Percentiles rank a stretch among this genome's conserved stretches.
Conservation (phyloP, 208 protist species). For the Trichomonas vaginalis region DNA sequence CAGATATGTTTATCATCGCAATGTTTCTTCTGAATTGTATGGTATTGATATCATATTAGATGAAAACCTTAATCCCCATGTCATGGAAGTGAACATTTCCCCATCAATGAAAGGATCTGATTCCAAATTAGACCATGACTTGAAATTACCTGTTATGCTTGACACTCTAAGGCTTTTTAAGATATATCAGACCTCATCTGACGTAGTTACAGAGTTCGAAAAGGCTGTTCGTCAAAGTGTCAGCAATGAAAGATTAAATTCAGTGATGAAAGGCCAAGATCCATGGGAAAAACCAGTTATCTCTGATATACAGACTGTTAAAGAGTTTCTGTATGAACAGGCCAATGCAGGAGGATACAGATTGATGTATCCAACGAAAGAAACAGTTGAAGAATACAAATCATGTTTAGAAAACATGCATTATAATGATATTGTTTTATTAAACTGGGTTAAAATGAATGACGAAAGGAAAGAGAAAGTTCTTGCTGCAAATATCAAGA, state of each 20-base stretch:
- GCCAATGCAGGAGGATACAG: background rate
- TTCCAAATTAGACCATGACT: background rate
- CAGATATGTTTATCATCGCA: background rate
- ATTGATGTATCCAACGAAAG: background rate
- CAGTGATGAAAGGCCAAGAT: background rate
- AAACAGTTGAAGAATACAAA: background rate
- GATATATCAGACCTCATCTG: background rate
- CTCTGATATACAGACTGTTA: background rate
- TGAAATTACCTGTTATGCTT: background rate
- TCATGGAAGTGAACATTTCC: constrained; percentile 76
- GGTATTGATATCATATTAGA: constrained; percentile 82
- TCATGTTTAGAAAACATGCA: background rate
- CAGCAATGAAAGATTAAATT: background rate
- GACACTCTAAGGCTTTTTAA: background rate
- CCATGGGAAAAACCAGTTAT: background rate
- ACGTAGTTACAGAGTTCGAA: background rate
- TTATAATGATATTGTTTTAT: background rate
- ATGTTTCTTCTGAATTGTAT: constrained; percentile 71
- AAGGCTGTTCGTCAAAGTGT: no score
- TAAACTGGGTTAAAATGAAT: background rate
- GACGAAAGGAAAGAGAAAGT: background rate
- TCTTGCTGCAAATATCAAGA: no score
- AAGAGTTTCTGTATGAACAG: background rate
- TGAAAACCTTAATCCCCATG: constrained; percentile 64
- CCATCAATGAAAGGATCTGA: constrained; percentile 19